These are phyloP conservation scores for Acrocalymma vagum DNA, from an alignment of 2,329 filamentous ascomycete species.

Conservation along the genomic window DNA sequence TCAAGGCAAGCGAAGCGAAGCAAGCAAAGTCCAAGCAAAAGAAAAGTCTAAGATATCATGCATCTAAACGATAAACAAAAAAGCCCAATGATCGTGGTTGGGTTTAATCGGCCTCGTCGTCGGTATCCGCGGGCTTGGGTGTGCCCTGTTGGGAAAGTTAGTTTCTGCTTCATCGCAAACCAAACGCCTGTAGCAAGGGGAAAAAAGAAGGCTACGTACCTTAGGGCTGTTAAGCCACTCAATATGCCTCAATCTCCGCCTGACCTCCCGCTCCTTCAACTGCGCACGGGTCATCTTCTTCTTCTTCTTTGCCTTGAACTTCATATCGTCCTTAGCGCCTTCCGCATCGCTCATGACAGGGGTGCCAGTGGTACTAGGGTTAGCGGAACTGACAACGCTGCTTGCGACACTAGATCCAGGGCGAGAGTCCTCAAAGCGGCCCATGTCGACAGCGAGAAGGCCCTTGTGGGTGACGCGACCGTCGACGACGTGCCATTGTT, in stretches of 20 bases:
- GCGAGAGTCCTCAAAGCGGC: conserved; percentile 86
- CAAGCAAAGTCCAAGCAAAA: conserved; percentile 26
- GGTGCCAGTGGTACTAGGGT: conserved; percentile 59
- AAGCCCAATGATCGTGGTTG: conserved; percentile 12
- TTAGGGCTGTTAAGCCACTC: conserved; percentile 78
- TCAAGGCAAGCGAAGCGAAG: no score
- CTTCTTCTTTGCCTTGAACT: conserved; percentile 94
- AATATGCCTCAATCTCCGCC: conserved; percentile 84
- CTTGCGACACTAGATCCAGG: conserved; percentile 68
- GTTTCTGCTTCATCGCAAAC: conserved; percentile 6
- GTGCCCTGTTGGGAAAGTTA: conserved; percentile 45
- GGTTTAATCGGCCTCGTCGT: conserved; percentile 49
- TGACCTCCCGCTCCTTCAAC: conserved; percentile 89
- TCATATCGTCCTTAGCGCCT: conserved; percentile 77
- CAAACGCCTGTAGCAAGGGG: background rate
- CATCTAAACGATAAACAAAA: conserved; percentile 14
- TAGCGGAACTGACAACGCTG: conserved; percentile 47
- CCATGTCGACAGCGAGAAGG: conserved; percentile 74
- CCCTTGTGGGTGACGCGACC: conserved; percentile 88
- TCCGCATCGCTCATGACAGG: conserved; percentile 85
- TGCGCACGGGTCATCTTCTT: conserved; percentile 99
- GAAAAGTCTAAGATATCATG: conserved; percentile 26
- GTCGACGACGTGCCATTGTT: conserved; percentile 94
- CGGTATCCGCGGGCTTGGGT: conserved; percentile 49
- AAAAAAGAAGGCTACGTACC: conserved; percentile 33